Percentiles rank a stretch among this genome's conserved stretches.
These are phyloP conservation scores for Gypsophila paniculata DNA, from an alignment of 179 eudicot species.

Conservation along the genomic window DNA sequence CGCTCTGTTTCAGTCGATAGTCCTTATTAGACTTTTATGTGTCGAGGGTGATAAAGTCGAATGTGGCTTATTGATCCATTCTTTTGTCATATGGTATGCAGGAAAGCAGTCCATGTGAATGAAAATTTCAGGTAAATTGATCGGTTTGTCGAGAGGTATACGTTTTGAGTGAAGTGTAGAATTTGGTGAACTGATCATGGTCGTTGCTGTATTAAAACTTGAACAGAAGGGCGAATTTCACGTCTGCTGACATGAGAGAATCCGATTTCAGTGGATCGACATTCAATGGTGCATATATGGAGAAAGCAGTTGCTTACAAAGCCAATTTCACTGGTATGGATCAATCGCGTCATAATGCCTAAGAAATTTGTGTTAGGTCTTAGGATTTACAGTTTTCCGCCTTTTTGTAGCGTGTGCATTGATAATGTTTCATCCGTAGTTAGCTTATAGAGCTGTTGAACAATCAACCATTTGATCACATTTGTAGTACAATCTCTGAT, in stretches of 20 bases:
- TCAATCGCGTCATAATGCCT: neutral
- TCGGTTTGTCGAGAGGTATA: neutral
- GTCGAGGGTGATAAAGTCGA: neutral
- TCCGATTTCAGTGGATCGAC: conserved; percentile 98
- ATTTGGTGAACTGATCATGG: neutral
- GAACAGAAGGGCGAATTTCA: conserved; percentile 90
- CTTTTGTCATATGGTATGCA: conserved; percentile 29
- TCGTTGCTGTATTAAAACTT: neutral
- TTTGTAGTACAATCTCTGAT: no score
- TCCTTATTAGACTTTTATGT: neutral
- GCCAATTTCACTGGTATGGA: conserved; percentile 80
- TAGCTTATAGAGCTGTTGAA: neutral
- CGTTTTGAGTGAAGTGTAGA: neutral
- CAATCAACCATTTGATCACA: no score
- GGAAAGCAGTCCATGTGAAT: conserved; percentile 80
- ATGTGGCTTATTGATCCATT: no score
- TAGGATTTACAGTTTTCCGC: neutral
- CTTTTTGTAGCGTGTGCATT: neutral
- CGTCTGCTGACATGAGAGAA: conserved; percentile 96
- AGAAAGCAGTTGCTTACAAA: conserved; percentile 93
- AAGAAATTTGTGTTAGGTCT: no score
- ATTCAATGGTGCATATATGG: conserved; percentile 94
- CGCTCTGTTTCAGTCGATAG: neutral
- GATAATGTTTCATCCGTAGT: neutral
- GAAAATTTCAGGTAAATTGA: conserved; percentile 81